Conservation (phyloP, 2,329 filamentous ascomycete genomes). For the Pseudocercospora musae region DNA sequence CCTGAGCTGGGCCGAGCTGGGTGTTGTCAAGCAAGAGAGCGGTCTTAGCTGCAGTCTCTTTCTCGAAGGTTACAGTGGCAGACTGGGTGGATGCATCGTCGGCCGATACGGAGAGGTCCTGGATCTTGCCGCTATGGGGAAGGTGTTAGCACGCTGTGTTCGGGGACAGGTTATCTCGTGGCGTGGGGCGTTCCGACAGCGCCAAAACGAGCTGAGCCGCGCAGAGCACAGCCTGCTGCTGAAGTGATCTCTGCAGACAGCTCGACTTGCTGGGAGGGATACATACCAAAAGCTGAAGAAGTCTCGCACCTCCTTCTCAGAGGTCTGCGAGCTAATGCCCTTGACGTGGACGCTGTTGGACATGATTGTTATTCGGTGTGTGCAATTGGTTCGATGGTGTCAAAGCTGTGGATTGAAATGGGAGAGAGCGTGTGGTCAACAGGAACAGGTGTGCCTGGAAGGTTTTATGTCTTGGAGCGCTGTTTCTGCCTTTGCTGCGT, state of each 20-base stretch:
- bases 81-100: constrained; percentile 63
- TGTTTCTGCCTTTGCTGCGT: not conserved
- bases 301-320: constrained; percentile 86
- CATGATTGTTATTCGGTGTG: constrained; percentile 34
- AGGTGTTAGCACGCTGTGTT: constrained; percentile 6
- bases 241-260: not conserved
- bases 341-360: constrained; percentile 76
- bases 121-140: constrained; percentile 77
- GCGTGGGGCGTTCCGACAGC: too few relatives aligned
- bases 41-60: constrained; percentile 93
- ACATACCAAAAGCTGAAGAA: constrained; percentile 95
- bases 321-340: constrained; percentile 78
- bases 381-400: not conserved
- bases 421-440: not conserved
- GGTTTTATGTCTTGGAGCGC: not conserved
- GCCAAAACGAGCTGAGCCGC: not conserved
- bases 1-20: constrained; percentile 72
- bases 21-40: constrained; percentile 96
- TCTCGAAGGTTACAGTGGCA: constrained; percentile 94
- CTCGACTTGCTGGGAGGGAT: constrained; percentile 3
- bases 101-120: constrained; percentile 70
- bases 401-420: not conserved
- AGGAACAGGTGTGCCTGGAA: not conserved
- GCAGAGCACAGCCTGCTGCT: not conserved
- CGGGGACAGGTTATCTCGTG: not conserved